Evolutionary conservation across 2,329 filamentous ascomycete species (phyloP), one percentile per base, ranked within the genome.

Genomic region (Microsporum ferrugineum): DNA sequence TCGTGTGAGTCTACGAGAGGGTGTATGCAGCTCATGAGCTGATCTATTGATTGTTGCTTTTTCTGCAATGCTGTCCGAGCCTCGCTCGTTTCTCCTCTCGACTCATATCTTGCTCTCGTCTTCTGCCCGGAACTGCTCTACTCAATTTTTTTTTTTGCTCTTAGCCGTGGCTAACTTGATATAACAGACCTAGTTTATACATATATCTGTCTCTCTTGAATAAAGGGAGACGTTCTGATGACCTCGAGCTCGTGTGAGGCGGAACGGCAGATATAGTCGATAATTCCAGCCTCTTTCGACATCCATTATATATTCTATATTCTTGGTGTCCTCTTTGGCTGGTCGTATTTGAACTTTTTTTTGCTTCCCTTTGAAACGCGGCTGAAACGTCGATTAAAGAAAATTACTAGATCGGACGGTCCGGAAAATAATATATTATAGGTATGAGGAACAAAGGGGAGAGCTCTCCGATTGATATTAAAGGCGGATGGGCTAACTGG

Each of bases 251-350:
- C 59, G 63, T 62, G 60, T 59, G 58, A 63, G 64, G 64, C 61
- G 64, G 64, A 65, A 64, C 62, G 63, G 64, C 64, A 64, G 49
- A 55, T 34, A 49, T 64, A 64, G 63, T 65, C 64, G 64, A 63
- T 60, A 64, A 59, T 62, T 61, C 64, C 64, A 58, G 63, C 63
- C 60, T 63, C 62, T 60, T 29, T 47, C 29, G 49, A 33, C 56
- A 58, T 60, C 66, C 60, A 63, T 62, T 51, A 55, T 45, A 55
- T 45, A 62, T 59, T 62, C 61, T 60, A 57, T 43, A 41, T 58
- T 34, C 36, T 51, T 41, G 34, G 33, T 43, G 36, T 45, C 58
- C 55, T 63, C 49, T 38, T 63, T 61, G 49, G 49, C 57, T 17
- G 49, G 55, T 57, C 36, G 36, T 43, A 39, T 39, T 57, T 57